These are phyloP conservation scores for Podaxis sp. DNA, from an alignment of 768 basidiomycete species.

Conservation along the genomic window DNA sequence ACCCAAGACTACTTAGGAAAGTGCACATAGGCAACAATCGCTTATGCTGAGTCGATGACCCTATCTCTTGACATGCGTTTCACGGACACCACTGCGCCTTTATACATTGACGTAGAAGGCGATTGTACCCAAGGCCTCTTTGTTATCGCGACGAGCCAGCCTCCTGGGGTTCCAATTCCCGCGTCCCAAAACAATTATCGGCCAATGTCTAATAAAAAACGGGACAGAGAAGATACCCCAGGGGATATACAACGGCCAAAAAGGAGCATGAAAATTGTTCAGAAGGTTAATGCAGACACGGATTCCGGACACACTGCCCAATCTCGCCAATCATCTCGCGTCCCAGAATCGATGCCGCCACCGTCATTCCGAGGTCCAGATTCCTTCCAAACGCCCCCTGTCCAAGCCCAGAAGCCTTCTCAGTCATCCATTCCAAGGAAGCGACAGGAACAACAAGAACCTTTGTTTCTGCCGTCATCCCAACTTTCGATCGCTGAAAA, in stretches of 20 bases:
- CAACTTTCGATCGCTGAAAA: slow-evolving; percentile 58
- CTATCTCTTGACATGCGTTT: slow-evolving; percentile 69
- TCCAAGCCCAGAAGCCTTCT: slow-evolving; percentile 17
- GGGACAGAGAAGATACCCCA: slow-evolving; percentile 40
- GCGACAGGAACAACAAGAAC: slow-evolving; percentile 26
- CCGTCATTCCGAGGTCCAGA: slow-evolving; percentile 23
- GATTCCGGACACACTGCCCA: slow-evolving; percentile 11
- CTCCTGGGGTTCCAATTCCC: slow-evolving; percentile 35
- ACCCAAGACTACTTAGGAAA: not conserved
- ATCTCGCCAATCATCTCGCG: slow-evolving; percentile 25
- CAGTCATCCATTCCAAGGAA: slow-evolving; percentile 19
- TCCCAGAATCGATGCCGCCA: slow-evolving; percentile 38
- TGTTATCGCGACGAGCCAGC: slow-evolving; percentile 75
- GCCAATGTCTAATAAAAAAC: slow-evolving; percentile 34
- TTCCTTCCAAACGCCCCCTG: not conserved
- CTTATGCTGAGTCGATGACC: slow-evolving; percentile 72
- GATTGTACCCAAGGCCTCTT: slow-evolving; percentile 67
- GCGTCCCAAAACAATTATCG: slow-evolving; percentile 24
- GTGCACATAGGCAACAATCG: slow-evolving; percentile 65
- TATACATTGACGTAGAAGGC: slow-evolving; percentile 76
- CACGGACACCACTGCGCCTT: slow-evolving; percentile 68
- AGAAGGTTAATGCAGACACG: slow-evolving; percentile 28
- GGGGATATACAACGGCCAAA: slow-evolving; percentile 42
- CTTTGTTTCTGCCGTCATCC: slow-evolving; percentile 51
- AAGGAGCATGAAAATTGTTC: slow-evolving; percentile 54